These are phyloP conservation scores for Chernovozyma sophiae-reginae DNA, from an alignment of 1,139 yeast species.

Conservation along the genomic window DNA sequence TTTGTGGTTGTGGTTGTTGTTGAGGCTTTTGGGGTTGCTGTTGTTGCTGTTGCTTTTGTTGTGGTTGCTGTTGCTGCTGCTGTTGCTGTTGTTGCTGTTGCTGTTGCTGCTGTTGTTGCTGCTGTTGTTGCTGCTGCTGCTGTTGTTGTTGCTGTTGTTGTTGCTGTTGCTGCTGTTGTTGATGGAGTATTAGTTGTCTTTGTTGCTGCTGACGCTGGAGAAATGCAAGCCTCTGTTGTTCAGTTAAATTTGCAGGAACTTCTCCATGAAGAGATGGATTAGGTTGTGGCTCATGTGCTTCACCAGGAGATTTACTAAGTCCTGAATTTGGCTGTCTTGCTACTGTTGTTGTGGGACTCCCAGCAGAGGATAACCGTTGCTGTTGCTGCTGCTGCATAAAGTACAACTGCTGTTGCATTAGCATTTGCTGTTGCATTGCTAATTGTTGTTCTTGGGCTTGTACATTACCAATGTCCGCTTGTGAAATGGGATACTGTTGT, in stretches of 20 bases:
- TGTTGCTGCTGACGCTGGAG: too few relatives aligned
- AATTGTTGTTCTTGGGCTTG: constrained; percentile 4
- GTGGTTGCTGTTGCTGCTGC: constrained; percentile 1
- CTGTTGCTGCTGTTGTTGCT: background rate
- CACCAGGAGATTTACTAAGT: too few relatives aligned
- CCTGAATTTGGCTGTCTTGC: too few relatives aligned
- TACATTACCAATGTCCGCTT: too few relatives aligned
- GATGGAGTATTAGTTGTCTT: too few relatives aligned
- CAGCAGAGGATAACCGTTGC: background rate
- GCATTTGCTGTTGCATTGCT: constrained; percentile 2
- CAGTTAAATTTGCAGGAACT: too few relatives aligned
- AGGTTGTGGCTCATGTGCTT: too few relatives aligned
- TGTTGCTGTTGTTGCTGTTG: background rate
- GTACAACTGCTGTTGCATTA: background rate
- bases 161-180: constrained; percentile 1
- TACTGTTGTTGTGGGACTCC: too few relatives aligned
- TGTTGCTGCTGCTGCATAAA: constrained; percentile 1
- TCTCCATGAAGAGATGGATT: too few relatives aligned
- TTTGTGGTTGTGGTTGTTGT: background rate
- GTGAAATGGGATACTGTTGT: constrained; percentile 10
- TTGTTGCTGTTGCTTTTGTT: background rate
- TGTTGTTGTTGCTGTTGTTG: background rate
- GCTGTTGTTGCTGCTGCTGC: background rate
- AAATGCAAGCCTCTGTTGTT: too few relatives aligned
- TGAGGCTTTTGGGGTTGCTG: constrained; percentile 3